A percentile compares a stretch with the other conserved stretches of the same genome.
Conservation (phyloP, 2,329 filamentous ascomycete genomes). For the Aureobasidium sp. region DNA sequence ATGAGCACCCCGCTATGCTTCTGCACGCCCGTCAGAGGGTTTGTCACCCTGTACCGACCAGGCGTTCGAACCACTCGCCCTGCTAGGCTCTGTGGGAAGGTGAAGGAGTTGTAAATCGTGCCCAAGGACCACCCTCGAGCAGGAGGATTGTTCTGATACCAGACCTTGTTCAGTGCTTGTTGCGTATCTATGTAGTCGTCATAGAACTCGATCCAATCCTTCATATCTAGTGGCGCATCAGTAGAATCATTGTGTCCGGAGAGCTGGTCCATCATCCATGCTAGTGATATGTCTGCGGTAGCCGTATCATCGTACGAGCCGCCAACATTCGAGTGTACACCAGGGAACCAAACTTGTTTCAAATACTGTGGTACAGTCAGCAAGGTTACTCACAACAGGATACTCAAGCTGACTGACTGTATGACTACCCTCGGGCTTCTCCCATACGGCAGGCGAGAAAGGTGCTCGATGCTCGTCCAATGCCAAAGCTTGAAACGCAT, state of each 20-base stretch:
- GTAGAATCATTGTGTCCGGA: constrained; percentile 22
- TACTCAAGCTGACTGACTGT: constrained; percentile 18
- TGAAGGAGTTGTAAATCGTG: constrained; percentile 29
- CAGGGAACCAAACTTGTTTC: constrained; percentile 52
- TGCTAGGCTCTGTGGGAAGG: constrained; percentile 27
- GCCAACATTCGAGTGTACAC: constrained; percentile 47
- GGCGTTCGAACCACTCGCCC: constrained; percentile 25
- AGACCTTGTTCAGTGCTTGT: constrained; percentile 20
- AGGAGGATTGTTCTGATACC: constrained; percentile 21
- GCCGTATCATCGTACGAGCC: constrained; percentile 35
- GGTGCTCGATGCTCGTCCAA: constrained; percentile 47
- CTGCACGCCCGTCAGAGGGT: constrained; percentile 24
- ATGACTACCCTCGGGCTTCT: constrained; percentile 21
- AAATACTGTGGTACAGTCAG: constrained; percentile 26
- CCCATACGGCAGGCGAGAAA: constrained; percentile 48
- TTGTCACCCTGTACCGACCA: constrained; percentile 26
- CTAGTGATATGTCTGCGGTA: constrained; percentile 33
- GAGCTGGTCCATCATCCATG: constrained; percentile 38
- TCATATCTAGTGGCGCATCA: background rate
- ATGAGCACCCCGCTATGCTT: constrained; percentile 18
- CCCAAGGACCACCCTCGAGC: constrained; percentile 27
- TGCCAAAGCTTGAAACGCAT: constrained; percentile 51
- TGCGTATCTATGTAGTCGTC: constrained; percentile 24
- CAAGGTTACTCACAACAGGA: background rate
- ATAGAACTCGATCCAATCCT: constrained; percentile 32